phyloP scores from a whole-genome alignment of 1,284 basidiomycete species.

The Ustilago curta region DNA sequence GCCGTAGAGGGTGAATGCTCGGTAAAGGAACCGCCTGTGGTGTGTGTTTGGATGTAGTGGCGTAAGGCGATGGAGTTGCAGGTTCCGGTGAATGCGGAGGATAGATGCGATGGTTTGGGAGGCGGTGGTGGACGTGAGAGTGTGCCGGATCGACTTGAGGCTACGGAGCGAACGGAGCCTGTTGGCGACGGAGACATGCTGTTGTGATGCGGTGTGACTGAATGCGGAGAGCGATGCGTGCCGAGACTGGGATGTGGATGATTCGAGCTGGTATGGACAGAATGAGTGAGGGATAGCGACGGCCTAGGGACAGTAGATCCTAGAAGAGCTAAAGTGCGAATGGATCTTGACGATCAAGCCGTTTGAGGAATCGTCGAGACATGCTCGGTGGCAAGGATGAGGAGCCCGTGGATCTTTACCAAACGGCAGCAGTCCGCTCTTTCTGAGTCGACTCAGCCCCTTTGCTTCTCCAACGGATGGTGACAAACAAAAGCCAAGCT shows the following conservation, averaged over 20 bases:
- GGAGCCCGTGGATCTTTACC: too few species aligned
- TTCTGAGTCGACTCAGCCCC: background rate
- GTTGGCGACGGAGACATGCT: slow-evolving; percentile 16
- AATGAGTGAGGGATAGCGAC: too few species aligned
- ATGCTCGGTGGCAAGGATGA: too few species aligned
- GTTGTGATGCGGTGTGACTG: background rate
- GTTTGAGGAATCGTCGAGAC: too few species aligned
- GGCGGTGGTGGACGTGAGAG: slow-evolving; percentile 50
- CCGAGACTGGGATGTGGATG: background rate
- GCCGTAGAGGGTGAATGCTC: slow-evolving; percentile 22
- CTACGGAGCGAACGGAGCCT: slow-evolving; percentile 24
- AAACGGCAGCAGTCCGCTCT: too few species aligned
- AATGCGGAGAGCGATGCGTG: background rate
- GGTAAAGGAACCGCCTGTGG: slow-evolving; percentile 46
- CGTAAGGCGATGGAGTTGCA: slow-evolving; percentile 58
- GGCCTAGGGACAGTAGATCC: too few species aligned
- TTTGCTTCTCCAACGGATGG: background rate
- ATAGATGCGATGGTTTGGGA: slow-evolving; percentile 57
- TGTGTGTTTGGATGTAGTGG: slow-evolving; percentile 53
- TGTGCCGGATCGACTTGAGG: slow-evolving; percentile 29
- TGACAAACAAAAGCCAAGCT: background rate
- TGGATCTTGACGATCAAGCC: too few species aligned
- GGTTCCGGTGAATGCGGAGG: slow-evolving; percentile 55
- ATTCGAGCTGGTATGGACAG: background rate
- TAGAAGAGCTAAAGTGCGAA: too few species aligned